Base-by-base conservation (phyloP, 2,329 filamentous ascomycete genomes). In the Thielaviopsis ethacetica region DNA sequence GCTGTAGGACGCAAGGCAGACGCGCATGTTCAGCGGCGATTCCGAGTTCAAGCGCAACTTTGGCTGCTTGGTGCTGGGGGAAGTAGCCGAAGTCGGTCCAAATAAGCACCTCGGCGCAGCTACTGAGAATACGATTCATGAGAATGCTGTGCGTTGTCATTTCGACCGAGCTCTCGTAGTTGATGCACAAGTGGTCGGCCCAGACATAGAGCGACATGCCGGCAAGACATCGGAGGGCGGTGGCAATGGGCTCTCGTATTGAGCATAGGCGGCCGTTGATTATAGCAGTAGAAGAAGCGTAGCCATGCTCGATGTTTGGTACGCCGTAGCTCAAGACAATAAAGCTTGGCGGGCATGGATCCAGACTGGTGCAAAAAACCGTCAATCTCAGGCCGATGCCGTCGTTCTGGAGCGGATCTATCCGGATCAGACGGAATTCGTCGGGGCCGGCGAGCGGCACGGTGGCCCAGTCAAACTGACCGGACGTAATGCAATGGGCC, bases 161-260 rank as follows among this genome's bases (percentile, higher is more conserved):
- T 41, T 63, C 62, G 1, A 41, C 13, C 0, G 38, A 13, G 21
- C 62, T 53, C 12, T 24, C 7, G 7, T 62, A 58, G 10, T 63
- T 59, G 4, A 62, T 62, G 2, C 62, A 62, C 6, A 62, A 58
- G n/a, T 63, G 58, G 10, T 63, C 62, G 9, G 59, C 59, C 60
- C 62, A 63, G 24, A 34, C 26, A 30, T 53, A 53, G 6, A 27
- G 24, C 24, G 52, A 13, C 26, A 13, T 30, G 21, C 52, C 17
- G n/a, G 52, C 10, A 26, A 19, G 30, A 26, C 13, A 30, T 17
- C 24, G n/a, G 19, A 53, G 52, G 26, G 52, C 52, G 24, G 21
- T 30, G 17, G 52, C 52, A 30, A 53, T 53, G 24, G 52, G 52
- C 22, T 53, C 30, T 19, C 52, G 52, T 53, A 53, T 17, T 26